Percentiles rank a stretch among this genome's conserved stretches.
phyloP scores from a whole-genome alignment of 2,329 filamentous ascomycete species.

The Reticulascus tulasneorum region DNA sequence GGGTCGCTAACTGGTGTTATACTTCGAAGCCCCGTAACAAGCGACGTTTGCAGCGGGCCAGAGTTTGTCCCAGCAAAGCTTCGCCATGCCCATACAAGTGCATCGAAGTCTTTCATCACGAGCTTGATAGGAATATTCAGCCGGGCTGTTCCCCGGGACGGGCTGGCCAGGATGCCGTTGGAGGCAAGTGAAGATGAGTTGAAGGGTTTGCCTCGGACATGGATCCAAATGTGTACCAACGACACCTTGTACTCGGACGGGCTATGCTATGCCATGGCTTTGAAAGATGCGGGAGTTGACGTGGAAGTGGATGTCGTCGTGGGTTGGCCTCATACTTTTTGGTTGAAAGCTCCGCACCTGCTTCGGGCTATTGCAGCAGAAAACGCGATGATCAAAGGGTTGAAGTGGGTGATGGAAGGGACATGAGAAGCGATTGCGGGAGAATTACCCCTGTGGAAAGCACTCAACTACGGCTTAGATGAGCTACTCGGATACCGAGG shows the following conservation, averaged over 20 bases:
- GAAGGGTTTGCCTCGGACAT: constrained; percentile 34
- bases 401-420: constrained; percentile 33
- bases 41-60: constrained; percentile 33
- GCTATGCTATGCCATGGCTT: constrained; percentile 41
- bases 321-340: constrained; percentile 51
- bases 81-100: constrained; percentile 33
- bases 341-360: constrained; percentile 42
- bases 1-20: constrained; percentile 34
- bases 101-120: constrained; percentile 32
- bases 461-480: no score
- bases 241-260: constrained; percentile 50
- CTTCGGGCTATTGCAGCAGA: constrained; percentile 37
- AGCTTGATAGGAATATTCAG: constrained; percentile 27
- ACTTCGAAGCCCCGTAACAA: constrained; percentile 45
- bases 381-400: constrained; percentile 33
- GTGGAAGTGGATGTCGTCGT: constrained; percentile 37
- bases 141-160: constrained; percentile 32
- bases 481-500: no score
- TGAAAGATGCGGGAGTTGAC: constrained; percentile 33
- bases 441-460: no score
- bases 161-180: constrained; percentile 36
- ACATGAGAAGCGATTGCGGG: no score
- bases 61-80: constrained; percentile 33
- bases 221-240: constrained; percentile 47
- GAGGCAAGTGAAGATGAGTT: constrained; percentile 29